Evolutionary conservation across 2,329 filamentous ascomycete genomes (phyloP), one percentile per base, ranked within the genome.

Genomic region (Gnomoniopsis sp.): DNA sequence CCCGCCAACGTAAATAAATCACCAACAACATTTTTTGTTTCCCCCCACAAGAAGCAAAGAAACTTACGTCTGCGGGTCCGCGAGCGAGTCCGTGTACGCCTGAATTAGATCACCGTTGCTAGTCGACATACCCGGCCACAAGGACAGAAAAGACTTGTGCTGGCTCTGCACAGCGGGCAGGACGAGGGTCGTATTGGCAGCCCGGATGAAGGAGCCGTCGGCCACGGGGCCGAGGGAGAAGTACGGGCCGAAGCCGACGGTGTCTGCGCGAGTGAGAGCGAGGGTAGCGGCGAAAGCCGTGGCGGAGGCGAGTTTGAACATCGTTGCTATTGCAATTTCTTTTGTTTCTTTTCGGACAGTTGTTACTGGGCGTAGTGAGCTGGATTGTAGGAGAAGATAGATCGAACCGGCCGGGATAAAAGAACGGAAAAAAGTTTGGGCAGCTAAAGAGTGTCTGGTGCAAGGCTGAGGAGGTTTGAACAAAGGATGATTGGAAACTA

Each of bases 81-180:
- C 34, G 22, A 55, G 48, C 34, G 47, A 51, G 23, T 51, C 55
- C 4, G 55, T 46, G 23, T 48, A 38, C 2, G 55, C 34, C 34
- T 57, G 55, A n/a, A 57, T 57, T 21, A 57, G 14, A 21, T 57
- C 55, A 15, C 41, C 30, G n/a, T 49, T 49, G 17, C 47, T 51
- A 4, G 55, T 57, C 6, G 47, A 47, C 55, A 57, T 57, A 12
- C 55, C 55, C 6, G 49, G 47, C 55, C 55, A 57, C 17, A 57
- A 34, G 14, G 55, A 49, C 3, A 52, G 22, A 21, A 38, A 38
- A 7, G 44, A 47, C 3, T 36, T 44, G 17, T 26, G 26, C 19
- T 41, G 22, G 7, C 17, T 50, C 11, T 38, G 54, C 33, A 50
- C 48, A 6, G 34, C 38, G 21, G 55, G 55, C 15, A 57, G 43